These are phyloP conservation scores for Diaporthe sp. DNA, from an alignment of 2,329 filamentous ascomycete genomes.

Conservation along the genomic window DNA sequence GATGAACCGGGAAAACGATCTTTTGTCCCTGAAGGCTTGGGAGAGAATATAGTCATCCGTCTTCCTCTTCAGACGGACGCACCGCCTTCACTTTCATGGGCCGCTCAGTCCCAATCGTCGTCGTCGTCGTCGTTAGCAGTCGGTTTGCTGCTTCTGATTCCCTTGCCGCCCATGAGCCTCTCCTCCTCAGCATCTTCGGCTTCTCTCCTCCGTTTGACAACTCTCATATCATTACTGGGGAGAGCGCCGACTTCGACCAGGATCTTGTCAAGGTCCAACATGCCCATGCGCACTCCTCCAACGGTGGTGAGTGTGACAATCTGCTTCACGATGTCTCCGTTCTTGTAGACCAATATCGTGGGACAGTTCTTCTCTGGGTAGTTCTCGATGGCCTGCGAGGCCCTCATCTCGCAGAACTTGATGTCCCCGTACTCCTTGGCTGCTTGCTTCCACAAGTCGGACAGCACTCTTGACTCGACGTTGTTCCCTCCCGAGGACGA, in stretches of 20 bases:
- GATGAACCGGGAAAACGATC: neutral
- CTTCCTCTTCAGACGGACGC: neutral
- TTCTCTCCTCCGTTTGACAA: constrained; percentile 73
- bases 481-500: constrained; percentile 80
- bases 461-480: constrained; percentile 85
- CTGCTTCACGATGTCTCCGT: constrained; percentile 92
- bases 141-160: constrained; percentile 58
- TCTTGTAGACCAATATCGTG: constrained; percentile 91
- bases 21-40: neutral
- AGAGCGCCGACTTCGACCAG: constrained; percentile 87
- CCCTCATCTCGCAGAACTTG: constrained; percentile 97
- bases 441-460: constrained; percentile 87
- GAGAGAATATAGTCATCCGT: neutral
- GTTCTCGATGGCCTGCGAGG: constrained; percentile 92
- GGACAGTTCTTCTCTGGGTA: constrained; percentile 97
- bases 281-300: constrained; percentile 77
- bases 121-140: constrained; percentile 64
- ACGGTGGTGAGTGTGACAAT: constrained; percentile 89
- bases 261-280: constrained; percentile 83
- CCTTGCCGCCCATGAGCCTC: constrained; percentile 61
- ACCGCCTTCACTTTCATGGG: neutral
- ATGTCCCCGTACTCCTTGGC: constrained; percentile 90
- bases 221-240: constrained; percentile 81
- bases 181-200: constrained; percentile 74
- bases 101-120: constrained; percentile 72